Evolutionary conservation across 352 stramenopile genomes (phyloP), one percentile per base, ranked within the genome.

Genomic region (Phytophthora europaea): DNA sequence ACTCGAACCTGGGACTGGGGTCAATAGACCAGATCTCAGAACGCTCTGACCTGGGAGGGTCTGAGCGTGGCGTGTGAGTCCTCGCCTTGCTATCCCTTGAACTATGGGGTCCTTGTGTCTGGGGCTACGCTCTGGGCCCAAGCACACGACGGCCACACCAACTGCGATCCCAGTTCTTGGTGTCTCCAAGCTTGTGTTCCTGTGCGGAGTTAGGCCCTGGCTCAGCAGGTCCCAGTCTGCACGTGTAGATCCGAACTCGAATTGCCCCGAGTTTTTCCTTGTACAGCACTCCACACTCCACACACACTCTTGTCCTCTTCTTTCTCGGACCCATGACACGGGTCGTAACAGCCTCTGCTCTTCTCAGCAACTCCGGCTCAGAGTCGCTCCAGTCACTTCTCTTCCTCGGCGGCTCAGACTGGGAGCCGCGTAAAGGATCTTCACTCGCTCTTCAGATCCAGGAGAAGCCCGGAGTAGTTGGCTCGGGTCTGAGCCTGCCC

Each of bases 341-440:
- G 48, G 13, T 12, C 48, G 13, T 55, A 34, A 34, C 20, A 55
- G 22, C 48, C 48, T 55, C 48, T 12, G 9, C 48, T 7, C 34
- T 55, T 10, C 48, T 26, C 47, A 28, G 22, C 22, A 22, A 34
- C 20, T 33, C 48, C 48, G 48, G 48, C 48, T 55, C 34, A 3
- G 22, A 55, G 20, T 55, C 48, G 13, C n/a, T 12, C 22, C 48
- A 33, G 48, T 55, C 48, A 55, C 48, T 55, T 55, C 48, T 34
- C 48, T 55, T 55, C 48, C 43, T 22, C 43, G 16, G 43, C 18
- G 43, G 43, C 23, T 51, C 43, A 51, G 43, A 51, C 43, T 23
- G 43, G 18, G 43, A 51, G 23, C 43, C 43, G 43, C 43, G 6
- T 13, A 12, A 5, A 4, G 18, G 43, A 51, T 23, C 43, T 51